Evolutionary conservation across 2,329 filamentous ascomycete species (phyloP), one percentile per base, ranked within the genome.

Genomic region (Fusarium sp.): DNA sequence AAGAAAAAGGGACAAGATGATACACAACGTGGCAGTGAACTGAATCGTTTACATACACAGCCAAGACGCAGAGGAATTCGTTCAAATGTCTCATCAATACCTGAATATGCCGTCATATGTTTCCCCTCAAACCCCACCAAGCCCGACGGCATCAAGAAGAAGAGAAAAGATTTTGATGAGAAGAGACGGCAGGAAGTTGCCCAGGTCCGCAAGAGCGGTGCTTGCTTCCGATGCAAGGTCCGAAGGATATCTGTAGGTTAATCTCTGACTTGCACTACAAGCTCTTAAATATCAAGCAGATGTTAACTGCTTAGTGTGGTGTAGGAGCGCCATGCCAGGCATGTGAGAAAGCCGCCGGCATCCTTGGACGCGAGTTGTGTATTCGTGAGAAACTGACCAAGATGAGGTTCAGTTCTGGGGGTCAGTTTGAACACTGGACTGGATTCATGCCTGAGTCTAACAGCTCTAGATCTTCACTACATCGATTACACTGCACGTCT

Each of bases 401-500:
- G 44, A 74, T 76, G 70, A 65, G 74, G 10, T 76, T 76, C 62
- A 74, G 71, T 54, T 71, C 73, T 43, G 73, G 74, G 26, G 74
- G 73, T 75, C 26, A 60, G 66, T 67, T 7, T 37, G 30, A 21
- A 18, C n/a, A 12, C 39, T 10, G 25, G 4, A 7, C 18, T 18
- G 18, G 9, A 25, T 13, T 2, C n/a, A 13, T 53, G 16, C 21
- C 16, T 12, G n/a, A 12, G 41, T 25, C 50, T 54, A 44, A 64
- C 26, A 49, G 18, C 18, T 21, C n/a, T 21, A 76, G 74, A 76
- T 53, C 71, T 76, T 46, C 74, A 76, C 25, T 76, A 76, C 37
- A 73, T 76, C 48, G 74, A 76, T 45, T 76, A 76, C 16, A 76
- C 73, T 16, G 74, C 73, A 9, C 65, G 73, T 11, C 60, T 76